Evolutionary conservation across 768 basidiomycete species (phyloP).

Genomic region (Paxillus rubicundulus): DNA sequence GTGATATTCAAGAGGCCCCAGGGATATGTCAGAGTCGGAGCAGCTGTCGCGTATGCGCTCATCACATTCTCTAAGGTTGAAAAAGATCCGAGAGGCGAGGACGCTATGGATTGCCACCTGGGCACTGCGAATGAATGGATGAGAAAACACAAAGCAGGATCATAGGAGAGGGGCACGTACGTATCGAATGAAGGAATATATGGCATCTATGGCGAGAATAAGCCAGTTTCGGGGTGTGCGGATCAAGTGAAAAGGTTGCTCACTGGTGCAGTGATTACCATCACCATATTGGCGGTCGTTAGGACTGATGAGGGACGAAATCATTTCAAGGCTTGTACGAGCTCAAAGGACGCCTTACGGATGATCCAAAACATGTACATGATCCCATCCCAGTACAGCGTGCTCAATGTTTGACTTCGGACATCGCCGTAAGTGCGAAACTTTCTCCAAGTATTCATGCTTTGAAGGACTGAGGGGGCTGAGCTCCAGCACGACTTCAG

Average conservation of each 20-base stretch:
- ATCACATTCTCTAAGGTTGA: conserved; percentile 23
- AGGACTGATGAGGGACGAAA: conserved; percentile 7
- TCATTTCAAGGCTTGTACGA: not conserved
- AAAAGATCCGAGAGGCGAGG: conserved; percentile 27
- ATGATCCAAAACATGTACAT: conserved; percentile 26
- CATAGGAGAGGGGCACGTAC: conserved; percentile 6
- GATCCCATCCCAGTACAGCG: conserved; percentile 28
- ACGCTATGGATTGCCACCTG: conserved; percentile 28
- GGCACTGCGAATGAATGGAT: conserved; percentile 15
- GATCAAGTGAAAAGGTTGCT: not conserved
- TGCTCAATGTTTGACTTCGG: conserved; percentile 17
- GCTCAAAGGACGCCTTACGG: conserved; percentile 1
- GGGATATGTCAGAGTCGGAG: not conserved
- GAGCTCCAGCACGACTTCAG: not conserved
- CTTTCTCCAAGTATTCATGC: conserved; percentile 23
- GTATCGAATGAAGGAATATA: conserved; percentile 19
- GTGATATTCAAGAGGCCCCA: conserved; percentile 7
- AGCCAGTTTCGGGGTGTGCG: not conserved
- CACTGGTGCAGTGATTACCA: conserved; percentile 21
- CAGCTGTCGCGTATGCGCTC: not conserved
- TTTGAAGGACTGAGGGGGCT: conserved; percentile 21
- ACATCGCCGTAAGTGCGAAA: conserved; percentile 20
- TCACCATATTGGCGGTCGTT: conserved; percentile 11
- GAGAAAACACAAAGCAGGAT: not conserved
- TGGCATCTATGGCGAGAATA: conserved; percentile 6